Evolutionary conservation across 768 basidiomycete species (phyloP), one percentile per base, ranked within the genome.

Genomic region (Serendipita sp.): DNA sequence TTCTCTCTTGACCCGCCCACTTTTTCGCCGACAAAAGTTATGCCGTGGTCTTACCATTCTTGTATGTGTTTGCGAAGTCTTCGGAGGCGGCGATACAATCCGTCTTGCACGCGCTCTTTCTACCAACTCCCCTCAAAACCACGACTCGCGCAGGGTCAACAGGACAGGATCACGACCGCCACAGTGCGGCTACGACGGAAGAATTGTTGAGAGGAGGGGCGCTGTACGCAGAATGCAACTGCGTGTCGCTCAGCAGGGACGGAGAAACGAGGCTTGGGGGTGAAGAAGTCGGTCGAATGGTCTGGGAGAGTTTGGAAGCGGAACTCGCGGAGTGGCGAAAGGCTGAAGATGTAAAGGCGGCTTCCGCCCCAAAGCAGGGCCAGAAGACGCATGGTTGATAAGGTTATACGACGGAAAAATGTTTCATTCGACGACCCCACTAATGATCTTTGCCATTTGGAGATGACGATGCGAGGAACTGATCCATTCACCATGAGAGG

Each of bases 141-240:
- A 2, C 87, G 88, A 2, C 84, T 88, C 75, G 89, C 88, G 73
- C 75, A 78, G 45, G 70, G 65, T 64, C 66, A 28, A 35, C 47
- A 2, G 66, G 41, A 18, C 67, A 68, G 41, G 67, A 65, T 44
- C 38, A 41, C 35, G 66, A 63, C 15, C 78, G 38, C 13, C 10
- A 18, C 54, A 53, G 53, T 32, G 28, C 11, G 47, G 65, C 37
- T 45, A 46, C 38, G 54, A 37, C 24, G 64, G 62, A 60, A 64
- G 88, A 90, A 69, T 80, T 88, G 2, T 76, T 91, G 46, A 86
- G 86, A 72, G 86, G 88, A 1, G 89, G 88, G 0, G 85, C 86
- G 8, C 72, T 90, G 45, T 91, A 91, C 68, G 78, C 83, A 7
- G 86, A 91, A 68, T 90, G 89, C 68, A 82, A 11, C 15, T 13